phyloP scores from a whole-genome alignment of 2,329 filamentous ascomycete species.

The Chalaropsis thielavioides region DNA sequence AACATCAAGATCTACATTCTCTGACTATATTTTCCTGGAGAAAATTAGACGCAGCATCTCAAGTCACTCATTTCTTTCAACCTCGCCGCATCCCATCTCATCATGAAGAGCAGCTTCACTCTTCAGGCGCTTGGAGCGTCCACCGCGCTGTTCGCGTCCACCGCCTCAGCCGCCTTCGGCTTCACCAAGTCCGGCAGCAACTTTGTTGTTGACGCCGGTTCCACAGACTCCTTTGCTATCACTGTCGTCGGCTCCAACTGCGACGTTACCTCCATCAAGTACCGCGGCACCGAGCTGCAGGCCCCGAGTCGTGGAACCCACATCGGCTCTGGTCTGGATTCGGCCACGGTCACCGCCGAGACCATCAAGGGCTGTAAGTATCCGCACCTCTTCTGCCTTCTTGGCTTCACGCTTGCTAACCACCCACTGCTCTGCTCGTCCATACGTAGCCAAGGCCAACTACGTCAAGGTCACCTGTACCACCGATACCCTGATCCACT shows the following conservation, averaged over 20 bases:
- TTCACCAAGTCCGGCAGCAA: slow-evolving; percentile 28
- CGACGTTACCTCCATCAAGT: slow-evolving; percentile 50
- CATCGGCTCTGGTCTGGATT: slow-evolving; percentile 44
- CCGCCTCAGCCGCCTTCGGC: slow-evolving; percentile 30
- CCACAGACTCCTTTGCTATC: slow-evolving; percentile 35
- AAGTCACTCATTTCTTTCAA: not conserved
- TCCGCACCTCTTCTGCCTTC: not conserved
- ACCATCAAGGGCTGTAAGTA: slow-evolving; percentile 22
- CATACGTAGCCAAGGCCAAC: slow-evolving; percentile 21
- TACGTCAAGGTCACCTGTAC: slow-evolving; percentile 49
- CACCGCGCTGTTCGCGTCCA: slow-evolving; percentile 19
- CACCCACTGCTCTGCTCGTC: not conserved
- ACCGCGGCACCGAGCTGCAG: slow-evolving; percentile 44
- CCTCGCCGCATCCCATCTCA: not conserved
- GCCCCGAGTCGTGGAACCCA: slow-evolving; percentile 38
- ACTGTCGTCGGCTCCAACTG: slow-evolving; percentile 40
- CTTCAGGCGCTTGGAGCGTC: slow-evolving; percentile 10
- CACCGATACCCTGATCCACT: slow-evolving; percentile 47
- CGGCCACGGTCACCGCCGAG: slow-evolving; percentile 38
- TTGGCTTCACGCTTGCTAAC: not conserved
- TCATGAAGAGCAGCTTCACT: slow-evolving; percentile 10
- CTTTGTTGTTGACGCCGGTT: slow-evolving; percentile 35
- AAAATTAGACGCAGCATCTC: not conserved
- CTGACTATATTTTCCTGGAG: slow-evolving; percentile 1
- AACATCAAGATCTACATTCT: not conserved